Evolutionary conservation across 495 filamentous ascomycete genomes (phyloP), one percentile per base, ranked within the genome.

Genomic region (Xylaria acuta): DNA sequence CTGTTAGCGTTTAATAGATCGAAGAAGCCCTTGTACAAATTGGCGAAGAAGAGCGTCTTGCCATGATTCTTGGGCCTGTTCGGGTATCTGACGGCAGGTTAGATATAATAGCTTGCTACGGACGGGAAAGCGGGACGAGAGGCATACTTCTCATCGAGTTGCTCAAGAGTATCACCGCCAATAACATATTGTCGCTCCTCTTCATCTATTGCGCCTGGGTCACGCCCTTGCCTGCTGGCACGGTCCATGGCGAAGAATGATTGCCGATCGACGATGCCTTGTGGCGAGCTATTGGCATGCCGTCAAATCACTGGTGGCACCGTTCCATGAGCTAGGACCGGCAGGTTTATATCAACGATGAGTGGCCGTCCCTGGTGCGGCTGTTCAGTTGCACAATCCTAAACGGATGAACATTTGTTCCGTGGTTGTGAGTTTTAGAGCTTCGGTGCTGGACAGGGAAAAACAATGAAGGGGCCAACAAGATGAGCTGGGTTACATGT

Each of bases 1-100:
- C 92, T 94, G 76, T 93, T 93, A 9, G 94, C 90, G 64, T 89
- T 93, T 2, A 99, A 84, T 4, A 94, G 94, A 77, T 96, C 91
- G 84, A 99, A 99, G 5, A 99, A 89, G 32, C 85, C 84, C 43
- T 85, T 78, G 80, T 91, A 93, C 1, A 99, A 87, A 16, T 92
- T 89, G 74, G 93, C 90, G 80, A 98, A 99, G n/a, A 90, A 89
- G 2, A 96, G 82, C 1, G 95, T 97, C 54, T 87, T 84, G 32
- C 89, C 89, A 73, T 90, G 88, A 79, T 98, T 99, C 64, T 82
- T 88, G 2, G 96, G 96, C 11, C 94, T 89, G 77, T 95, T 91
- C 40, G 94, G 94, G 79, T 93, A 98, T 76, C 91, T 94, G 70
- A 49, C 72, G 36, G 47, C 72, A 36, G 30, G 76, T 85, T 59